Base-by-base conservation (phyloP, 164 flowering plant genomes). In the Dillenia suffruticosa region DNA sequence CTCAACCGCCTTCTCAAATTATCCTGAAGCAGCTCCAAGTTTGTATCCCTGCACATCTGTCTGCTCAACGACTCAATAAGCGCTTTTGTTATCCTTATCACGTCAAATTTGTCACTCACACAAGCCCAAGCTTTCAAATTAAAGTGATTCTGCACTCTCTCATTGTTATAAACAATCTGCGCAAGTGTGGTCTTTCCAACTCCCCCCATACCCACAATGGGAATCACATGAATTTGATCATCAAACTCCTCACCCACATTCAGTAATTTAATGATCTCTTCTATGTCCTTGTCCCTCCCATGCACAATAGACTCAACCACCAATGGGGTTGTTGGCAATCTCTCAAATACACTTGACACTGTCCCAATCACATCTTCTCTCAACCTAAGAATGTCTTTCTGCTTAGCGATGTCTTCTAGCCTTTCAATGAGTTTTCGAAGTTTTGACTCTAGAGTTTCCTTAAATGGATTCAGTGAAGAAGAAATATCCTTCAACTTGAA, bases 141-240 rank as follows among this genome's bases (percentile, higher is more conserved):
- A 62, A 71, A 71, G 9, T 61, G 46, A 1, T 40, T 11, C 1
- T 9, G 12, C 14, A 54, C 58, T 12, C 49, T 46, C 15, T 32
- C 46, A 51, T 71, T 70, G 24, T 62, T 57, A 44, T 51, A 71
- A 2, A 58, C 63, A 17, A 48, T 17, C 40, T 46, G 66, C 32
- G 70, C 70, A 26, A 71, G 70, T 3, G 74, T 61, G 2, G 74
- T 71, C 57, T 71, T 62, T 10, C 74, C 74, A 8, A 65, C 50
- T 1, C 74, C 74, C 7, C 58, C 74, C 69, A 70, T 65, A 2
- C 74, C 74, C 2, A 53, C 56, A 9, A 71, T 62, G 8, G 74
- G 44, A 67, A 72, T 48, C 46, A 71, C 68, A 19, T 16, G 8
- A 12, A 63, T 54, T 11, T 8, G 5, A n/a, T 7, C n/a, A 17